A percentile compares a stretch with the other conserved stretches of the same genome.
phyloP scores from a whole-genome alignment of 2,329 filamentous ascomycete genomes.

The Penicillium olsonii region DNA sequence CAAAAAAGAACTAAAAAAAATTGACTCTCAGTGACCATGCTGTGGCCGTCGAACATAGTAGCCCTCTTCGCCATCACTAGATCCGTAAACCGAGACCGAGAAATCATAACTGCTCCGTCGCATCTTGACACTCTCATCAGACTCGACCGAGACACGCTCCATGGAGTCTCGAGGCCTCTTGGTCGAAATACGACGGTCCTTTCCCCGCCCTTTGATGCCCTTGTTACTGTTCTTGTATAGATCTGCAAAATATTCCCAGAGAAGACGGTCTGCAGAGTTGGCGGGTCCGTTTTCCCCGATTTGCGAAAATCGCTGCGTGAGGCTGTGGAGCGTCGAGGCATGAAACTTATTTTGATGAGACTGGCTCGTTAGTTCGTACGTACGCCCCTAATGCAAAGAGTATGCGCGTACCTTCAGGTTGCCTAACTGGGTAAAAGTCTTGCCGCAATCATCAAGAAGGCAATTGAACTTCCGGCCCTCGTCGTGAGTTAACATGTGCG shows the following conservation, averaged over 20 bases:
- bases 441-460: slow-evolving; percentile 78
- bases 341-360: slow-evolving; percentile 96
- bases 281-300: slow-evolving; percentile 64
- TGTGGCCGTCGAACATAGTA: slow-evolving; percentile 29
- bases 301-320: slow-evolving; percentile 71
- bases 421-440: slow-evolving; percentile 85
- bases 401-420: slow-evolving; percentile 73
- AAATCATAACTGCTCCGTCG: slow-evolving; percentile 29
- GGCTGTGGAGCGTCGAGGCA: slow-evolving; percentile 66
- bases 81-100: slow-evolving; percentile 29
- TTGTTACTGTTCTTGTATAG: slow-evolving; percentile 99
- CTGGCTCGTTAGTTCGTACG: slow-evolving; percentile 44
- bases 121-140: slow-evolving; percentile 24
- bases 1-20: not conserved
- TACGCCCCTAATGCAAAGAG: not conserved
- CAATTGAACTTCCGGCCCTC: slow-evolving; percentile 78
- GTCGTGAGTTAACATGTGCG: slow-evolving; percentile 79
- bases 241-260: slow-evolving; percentile 80
- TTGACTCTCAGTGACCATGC: slow-evolving; percentile 1
- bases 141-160: slow-evolving; percentile 22
- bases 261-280: slow-evolving; percentile 68
- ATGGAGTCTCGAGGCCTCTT: slow-evolving; percentile 23
- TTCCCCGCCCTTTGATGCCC: slow-evolving; percentile 93
- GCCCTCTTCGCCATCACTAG: slow-evolving; percentile 31
- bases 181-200: slow-evolving; percentile 60